Conservation (phyloP, 495 filamentous ascomycete genomes). For the Choiromyces venosus region DNA sequence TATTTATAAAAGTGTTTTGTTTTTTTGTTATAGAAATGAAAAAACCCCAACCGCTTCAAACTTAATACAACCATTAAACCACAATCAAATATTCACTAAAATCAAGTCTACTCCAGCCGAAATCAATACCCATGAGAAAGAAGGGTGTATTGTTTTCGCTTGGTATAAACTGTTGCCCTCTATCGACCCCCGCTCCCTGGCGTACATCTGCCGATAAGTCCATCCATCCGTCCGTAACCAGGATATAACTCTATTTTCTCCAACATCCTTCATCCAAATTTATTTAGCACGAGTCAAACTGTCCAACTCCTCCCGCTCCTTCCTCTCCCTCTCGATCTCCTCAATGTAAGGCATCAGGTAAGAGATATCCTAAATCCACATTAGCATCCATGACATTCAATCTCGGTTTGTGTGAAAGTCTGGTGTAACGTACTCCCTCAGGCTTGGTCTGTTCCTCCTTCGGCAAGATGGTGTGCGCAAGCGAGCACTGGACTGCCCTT, state of each 20-base stretch:
- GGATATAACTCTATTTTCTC: background rate
- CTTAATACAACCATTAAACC: background rate
- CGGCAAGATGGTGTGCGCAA: constrained; percentile 81
- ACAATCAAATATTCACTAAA: background rate
- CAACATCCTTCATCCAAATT: background rate
- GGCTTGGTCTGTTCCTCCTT: constrained; percentile 73
- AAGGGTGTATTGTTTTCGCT: constrained; percentile 3
- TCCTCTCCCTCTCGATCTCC: constrained; percentile 73
- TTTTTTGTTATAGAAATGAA: background rate
- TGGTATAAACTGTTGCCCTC: constrained; percentile 12
- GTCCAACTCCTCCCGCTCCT: constrained; percentile 79
- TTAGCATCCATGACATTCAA: constrained; percentile 42
- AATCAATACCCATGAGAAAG: background rate
- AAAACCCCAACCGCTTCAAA: background rate
- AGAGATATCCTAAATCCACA: constrained; percentile 57
- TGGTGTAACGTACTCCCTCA: constrained; percentile 54
- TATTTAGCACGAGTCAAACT: constrained; percentile 53
- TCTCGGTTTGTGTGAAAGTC: constrained; percentile 43
- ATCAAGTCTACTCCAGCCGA: background rate
- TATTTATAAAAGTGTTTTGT: background rate
- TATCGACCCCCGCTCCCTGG: background rate
- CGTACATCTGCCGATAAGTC: background rate
- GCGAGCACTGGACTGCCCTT: constrained; percentile 85
- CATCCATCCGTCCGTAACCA: background rate
- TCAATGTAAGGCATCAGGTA: constrained; percentile 77